Percentiles rank a stretch among this genome's conserved stretches.
Conservation (phyloP, 176 grass and related monocot species). For the Oryza officinalis region DNA sequence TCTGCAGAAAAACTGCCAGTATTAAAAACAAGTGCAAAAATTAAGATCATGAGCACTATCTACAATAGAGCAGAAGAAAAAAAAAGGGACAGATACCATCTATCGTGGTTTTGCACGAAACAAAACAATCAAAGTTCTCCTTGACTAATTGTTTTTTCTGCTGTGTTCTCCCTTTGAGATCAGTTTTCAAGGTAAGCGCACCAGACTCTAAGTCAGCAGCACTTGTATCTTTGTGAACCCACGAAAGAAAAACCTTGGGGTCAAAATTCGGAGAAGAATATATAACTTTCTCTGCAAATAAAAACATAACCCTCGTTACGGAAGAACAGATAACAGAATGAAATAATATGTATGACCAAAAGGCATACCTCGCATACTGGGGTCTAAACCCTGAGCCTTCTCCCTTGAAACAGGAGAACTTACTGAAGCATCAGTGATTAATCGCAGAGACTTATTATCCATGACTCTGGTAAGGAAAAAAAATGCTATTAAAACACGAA, state of each 20-base stretch:
- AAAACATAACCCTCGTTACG: constrained; percentile 22
- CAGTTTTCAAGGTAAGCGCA: constrained; percentile 94
- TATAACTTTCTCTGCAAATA: constrained; percentile 87
- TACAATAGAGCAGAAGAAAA: constrained; percentile 23
- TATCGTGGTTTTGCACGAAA: constrained; percentile 99
- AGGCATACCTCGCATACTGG: constrained; percentile 78
- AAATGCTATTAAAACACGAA: constrained; percentile 34
- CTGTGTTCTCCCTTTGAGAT: constrained; percentile 96
- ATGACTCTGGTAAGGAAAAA: constrained; percentile 69
- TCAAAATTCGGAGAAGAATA: constrained; percentile 97
- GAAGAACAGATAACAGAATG: constrained; percentile 10
- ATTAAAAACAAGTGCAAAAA: constrained; percentile 39
- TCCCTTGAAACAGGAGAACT: constrained; percentile 95
- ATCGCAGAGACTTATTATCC: constrained; percentile 89
- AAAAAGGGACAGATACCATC: constrained; percentile 63
- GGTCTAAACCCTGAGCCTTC: constrained; percentile 72
- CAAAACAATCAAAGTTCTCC: constrained; percentile 99
- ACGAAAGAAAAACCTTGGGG: constrained; percentile 87
- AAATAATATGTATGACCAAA: constrained; percentile 30
- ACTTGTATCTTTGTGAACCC: constrained; percentile 95
- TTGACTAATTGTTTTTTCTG: constrained; percentile 99
- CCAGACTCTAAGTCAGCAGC: constrained; percentile 96
- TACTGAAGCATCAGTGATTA: constrained; percentile 83
- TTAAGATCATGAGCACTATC: constrained; percentile 25
- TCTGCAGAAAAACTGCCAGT: constrained; percentile 46